A percentile compares a stretch with the other conserved stretches of the same genome.
These are phyloP conservation scores for Wickerhamiella shivajii DNA, from an alignment of 805 yeast species.

Conservation along the genomic window DNA sequence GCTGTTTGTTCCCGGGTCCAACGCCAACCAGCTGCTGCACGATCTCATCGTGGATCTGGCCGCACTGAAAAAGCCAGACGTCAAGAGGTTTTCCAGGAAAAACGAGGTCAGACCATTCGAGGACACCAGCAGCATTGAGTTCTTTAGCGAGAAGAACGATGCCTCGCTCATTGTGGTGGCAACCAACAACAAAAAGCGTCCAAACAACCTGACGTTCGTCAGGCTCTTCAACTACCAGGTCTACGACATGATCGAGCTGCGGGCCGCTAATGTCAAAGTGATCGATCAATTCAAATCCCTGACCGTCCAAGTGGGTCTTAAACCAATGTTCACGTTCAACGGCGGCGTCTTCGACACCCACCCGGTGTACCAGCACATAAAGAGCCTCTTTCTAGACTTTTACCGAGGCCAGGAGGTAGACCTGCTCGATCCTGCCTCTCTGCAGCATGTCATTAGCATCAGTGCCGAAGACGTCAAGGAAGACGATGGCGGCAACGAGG, in stretches of 20 bases:
- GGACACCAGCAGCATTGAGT: conserved; percentile 71
- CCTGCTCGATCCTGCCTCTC: conserved; percentile 84
- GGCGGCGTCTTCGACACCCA: conserved; percentile 85
- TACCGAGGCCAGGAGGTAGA: conserved; percentile 75
- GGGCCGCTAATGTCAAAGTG: conserved; percentile 46
- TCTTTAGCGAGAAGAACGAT: conserved; percentile 91
- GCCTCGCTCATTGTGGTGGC: conserved; percentile 68
- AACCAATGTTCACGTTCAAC: conserved; percentile 87
- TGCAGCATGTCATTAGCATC: conserved; percentile 78
- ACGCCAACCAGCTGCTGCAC: conserved; percentile 63
- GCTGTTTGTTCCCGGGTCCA: conserved; percentile 78
- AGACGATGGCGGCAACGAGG: conserved; percentile 32
- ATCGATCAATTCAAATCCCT: conserved; percentile 64
- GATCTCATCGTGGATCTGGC: conserved; percentile 80
- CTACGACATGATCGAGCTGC: conserved; percentile 87
- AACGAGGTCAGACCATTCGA: conserved; percentile 89
- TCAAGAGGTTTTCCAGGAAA: conserved; percentile 75
- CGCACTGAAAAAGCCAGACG: conserved; percentile 81
- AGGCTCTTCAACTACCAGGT: conserved; percentile 83
- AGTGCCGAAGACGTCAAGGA: conserved; percentile 66
- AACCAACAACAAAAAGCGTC: conserved; percentile 78
- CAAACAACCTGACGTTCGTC: conserved; percentile 73
- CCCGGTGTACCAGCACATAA: conserved; percentile 71
- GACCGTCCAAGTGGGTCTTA: conserved; percentile 77
- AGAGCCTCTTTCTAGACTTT: conserved; percentile 80